These are phyloP conservation scores for Thelonectria blattea DNA, from an alignment of 2,329 filamentous ascomycete species.

Conservation along the genomic window DNA sequence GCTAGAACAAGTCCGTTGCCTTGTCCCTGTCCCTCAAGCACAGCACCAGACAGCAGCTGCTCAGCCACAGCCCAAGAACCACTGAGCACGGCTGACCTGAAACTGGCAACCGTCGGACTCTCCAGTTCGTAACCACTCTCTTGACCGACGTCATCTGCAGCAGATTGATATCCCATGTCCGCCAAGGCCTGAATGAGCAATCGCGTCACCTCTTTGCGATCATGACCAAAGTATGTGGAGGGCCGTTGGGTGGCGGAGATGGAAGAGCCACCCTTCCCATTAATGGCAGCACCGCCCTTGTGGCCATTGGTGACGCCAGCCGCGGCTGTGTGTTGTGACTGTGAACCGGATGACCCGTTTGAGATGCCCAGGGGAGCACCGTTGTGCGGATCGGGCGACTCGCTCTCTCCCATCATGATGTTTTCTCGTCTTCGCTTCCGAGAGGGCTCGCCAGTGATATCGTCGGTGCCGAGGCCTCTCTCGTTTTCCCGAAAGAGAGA, in stretches of 20 bases:
- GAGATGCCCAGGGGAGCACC: slow-evolving; percentile 52
- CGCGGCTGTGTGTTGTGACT: slow-evolving; percentile 30
- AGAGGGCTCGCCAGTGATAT: slow-evolving; percentile 29
- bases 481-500: slow-evolving; percentile 29
- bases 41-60: slow-evolving; percentile 69
- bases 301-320: slow-evolving; percentile 53
- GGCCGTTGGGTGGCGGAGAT: slow-evolving; percentile 24
- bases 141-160: slow-evolving; percentile 74
- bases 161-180: slow-evolving; percentile 83
- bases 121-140: slow-evolving; percentile 91
- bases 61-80: slow-evolving; percentile 91
- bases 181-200: slow-evolving; percentile 89
- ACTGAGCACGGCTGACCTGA: slow-evolving; percentile 78
- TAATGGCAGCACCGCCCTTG: slow-evolving; percentile 54
- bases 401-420: slow-evolving; percentile 68
- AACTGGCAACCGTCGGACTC: slow-evolving; percentile 83
- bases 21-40: slow-evolving; percentile 42
- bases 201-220: slow-evolving; percentile 90
- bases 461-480: slow-evolving; percentile 26
- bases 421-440: slow-evolving; percentile 63
- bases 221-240: slow-evolving; percentile 76
- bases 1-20: slow-evolving; percentile 74
- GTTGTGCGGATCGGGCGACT: slow-evolving; percentile 58
- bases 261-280: slow-evolving; percentile 50
- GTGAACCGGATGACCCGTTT: slow-evolving; percentile 51